Evolutionary conservation across 352 stramenopile species (phyloP).

Genomic region (Pythium grandisporangium): DNA sequence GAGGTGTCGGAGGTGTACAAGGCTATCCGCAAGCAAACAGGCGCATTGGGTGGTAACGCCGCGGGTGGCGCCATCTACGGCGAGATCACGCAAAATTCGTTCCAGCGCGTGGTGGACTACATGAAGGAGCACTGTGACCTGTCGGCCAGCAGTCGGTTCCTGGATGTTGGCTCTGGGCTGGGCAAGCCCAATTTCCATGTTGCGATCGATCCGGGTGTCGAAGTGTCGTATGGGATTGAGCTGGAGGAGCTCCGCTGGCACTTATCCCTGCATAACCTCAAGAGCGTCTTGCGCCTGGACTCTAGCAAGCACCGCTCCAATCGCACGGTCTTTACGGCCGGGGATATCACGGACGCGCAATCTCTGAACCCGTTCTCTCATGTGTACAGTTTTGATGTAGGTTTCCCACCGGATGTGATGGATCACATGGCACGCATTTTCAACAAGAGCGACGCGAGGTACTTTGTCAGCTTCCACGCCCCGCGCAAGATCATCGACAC

Average conservation of each 20-base stretch:
- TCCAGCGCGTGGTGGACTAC: slow-evolving; percentile 95
- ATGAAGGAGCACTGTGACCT: slow-evolving; percentile 92
- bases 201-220: slow-evolving; percentile 91
- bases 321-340: slow-evolving; percentile 86
- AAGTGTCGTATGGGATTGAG: slow-evolving; percentile 94
- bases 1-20: slow-evolving; percentile 87
- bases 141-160: slow-evolving; percentile 83
- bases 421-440: slow-evolving; percentile 90
- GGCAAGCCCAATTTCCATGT: slow-evolving; percentile 98
- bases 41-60: slow-evolving; percentile 92
- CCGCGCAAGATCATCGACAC: slow-evolving; percentile 88
- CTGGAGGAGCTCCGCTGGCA: slow-evolving; percentile 94
- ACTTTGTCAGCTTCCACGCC: slow-evolving; percentile 94
- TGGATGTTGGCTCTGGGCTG: slow-evolving; percentile 96
- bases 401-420: slow-evolving; percentile 95
- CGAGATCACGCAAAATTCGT: slow-evolving; percentile 94
- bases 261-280: slow-evolving; percentile 90
- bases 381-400: slow-evolving; percentile 98
- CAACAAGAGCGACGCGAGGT: slow-evolving; percentile 83
- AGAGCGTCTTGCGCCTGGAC: slow-evolving; percentile 76
- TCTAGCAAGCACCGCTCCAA: slow-evolving; percentile 42
- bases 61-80: slow-evolving; percentile 96
- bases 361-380: slow-evolving; percentile 97
- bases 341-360: slow-evolving; percentile 91
- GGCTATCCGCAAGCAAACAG: slow-evolving; percentile 91